Evolutionary conservation across 306 rosid genomes (phyloP), one percentile per base, ranked within the genome.

Genomic region (Cicer yamashitae): DNA sequence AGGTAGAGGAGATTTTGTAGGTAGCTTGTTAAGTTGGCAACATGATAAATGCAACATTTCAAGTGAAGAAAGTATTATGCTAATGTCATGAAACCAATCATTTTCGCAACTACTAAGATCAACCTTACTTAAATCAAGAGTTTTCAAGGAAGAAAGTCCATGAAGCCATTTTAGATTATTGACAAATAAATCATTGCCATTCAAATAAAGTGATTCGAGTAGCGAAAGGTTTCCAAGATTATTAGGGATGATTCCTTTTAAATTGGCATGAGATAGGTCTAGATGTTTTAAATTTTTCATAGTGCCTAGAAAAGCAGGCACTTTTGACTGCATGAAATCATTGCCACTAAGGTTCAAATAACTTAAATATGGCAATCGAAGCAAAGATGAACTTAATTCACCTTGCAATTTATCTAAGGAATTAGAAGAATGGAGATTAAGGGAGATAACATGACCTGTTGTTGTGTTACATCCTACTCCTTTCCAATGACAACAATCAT

Each of bases 401-500:
- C 77, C 81, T 0, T 2, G 18, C 30, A 74, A 10, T 7, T 4
- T 59, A 30, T 80, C 7, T 12, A 3, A 51, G 2, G 77, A 9
- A 70, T 61, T 63, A 34, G 53, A 6, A 60, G 6, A 17, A 1
- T 0, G 13, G 63, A 81, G 80, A 75, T 81, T 46, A 69, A 81
- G 77, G 3, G 73, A 66, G 11, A 48, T 74, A 70, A 81, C 84
- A 70, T 62, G 77, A 81, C 81, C 77, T 68, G 84, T 20, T 58
- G 68, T 70, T 50, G 10, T 60, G 79, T 62, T 53, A 9, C 84
- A 76, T 61, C 47, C 56, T 30, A 76, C 84, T 25, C 84, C 84
- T 10, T 10, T 54, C 81, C 84, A 81, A 7, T 62, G 13, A 81
- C 81, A 81, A 25, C 54, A 70, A 70, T 81, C 75, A 1, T 10